Evolutionary conservation across 1,284 basidiomycete genomes (phyloP), one percentile per base, ranked within the genome.

Genomic region (Tilletia caries): DNA sequence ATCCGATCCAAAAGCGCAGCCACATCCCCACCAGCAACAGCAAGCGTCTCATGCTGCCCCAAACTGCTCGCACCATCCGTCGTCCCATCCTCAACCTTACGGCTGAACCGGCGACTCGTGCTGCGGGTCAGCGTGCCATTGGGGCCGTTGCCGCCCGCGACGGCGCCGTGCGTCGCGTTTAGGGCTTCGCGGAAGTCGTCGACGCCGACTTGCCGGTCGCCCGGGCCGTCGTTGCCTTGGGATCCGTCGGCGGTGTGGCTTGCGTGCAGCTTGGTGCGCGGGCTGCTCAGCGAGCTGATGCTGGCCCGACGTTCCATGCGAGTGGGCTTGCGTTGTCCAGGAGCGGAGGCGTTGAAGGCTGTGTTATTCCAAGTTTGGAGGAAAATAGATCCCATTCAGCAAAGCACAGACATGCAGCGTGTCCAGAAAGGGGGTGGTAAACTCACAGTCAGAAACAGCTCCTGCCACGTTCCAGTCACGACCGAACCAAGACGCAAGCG

Each of bases 391-490:
- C n/a, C n/a, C n/a, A 50, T 13, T 50, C 20, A 50, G 48, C 48
- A 50, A n/a, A 25, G 20, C 20, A 50, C 48, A n/a, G n/a, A n/a
- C n/a, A n/a, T n/a, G n/a, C n/a, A n/a, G n/a, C n/a, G n/a, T n/a
- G n/a, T n/a, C n/a, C n/a, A n/a, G n/a, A n/a, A n/a, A n/a, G n/a
- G n/a, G n/a, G n/a, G n/a, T n/a, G n/a, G n/a, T n/a, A n/a, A n/a
- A 23, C 1, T 75, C 74, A 68, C 81, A 79, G 64, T 81, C 76
- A 34, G 58, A 33, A 2, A 78, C 74, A 20, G 78, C 80, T 15
- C 76, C 74, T 50, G 60, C 54, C 41, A 80, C 78, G 64, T 73
- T 77, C 81, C 81, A 82, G 48, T 77, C 78, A 48, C 80, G 76
- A 62, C 71, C 71, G 67, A 82, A 70, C 78, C 78, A 82, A 8